These are phyloP conservation scores for Cladorrhinum sp. DNA, from an alignment of 2,329 filamentous ascomycete species.

Conservation along the genomic window DNA sequence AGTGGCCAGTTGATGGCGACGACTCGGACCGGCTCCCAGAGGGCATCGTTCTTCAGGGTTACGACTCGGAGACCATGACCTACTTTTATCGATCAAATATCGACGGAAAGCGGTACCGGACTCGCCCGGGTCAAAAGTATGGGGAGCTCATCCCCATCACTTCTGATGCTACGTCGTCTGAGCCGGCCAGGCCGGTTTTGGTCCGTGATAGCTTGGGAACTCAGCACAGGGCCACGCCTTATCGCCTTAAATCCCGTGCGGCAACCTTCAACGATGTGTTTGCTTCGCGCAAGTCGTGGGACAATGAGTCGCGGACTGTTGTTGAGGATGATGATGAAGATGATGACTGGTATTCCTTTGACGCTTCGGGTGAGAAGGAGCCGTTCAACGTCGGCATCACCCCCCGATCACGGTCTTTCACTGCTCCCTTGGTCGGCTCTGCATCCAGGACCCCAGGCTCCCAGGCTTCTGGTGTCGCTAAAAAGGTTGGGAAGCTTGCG, in stretches of 20 bases:
- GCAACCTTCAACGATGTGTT: not conserved
- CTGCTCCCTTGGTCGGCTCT: too few relatives aligned
- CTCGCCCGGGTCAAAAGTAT: not conserved
- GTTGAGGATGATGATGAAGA: not conserved
- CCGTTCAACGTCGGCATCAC: too few relatives aligned
- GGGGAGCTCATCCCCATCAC: not conserved
- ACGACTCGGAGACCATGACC: not conserved
- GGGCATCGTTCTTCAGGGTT: not conserved
- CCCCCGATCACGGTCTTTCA: too few relatives aligned
- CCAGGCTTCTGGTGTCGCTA: not conserved
- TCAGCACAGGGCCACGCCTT: not conserved
- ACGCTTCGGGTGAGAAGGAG: not conserved
- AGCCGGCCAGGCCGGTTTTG: not conserved
- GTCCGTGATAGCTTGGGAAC: not conserved
- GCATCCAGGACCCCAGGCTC: not conserved
- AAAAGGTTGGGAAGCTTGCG: not conserved
- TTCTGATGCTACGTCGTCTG: not conserved
- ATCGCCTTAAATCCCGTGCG: not conserved
- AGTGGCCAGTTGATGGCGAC: conserved; percentile 2
- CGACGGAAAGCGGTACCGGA: not conserved
- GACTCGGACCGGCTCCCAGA: conserved; percentile 1
- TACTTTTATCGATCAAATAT: not conserved
- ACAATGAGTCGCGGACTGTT: not conserved
- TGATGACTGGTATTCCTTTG: not conserved
- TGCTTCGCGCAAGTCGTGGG: not conserved